A percentile compares a stretch with the other conserved stretches of the same genome.
Evolutionary conservation across 1,139 yeast species (phyloP).

Genomic region (Saccharomycopsis hybrid): DNA sequence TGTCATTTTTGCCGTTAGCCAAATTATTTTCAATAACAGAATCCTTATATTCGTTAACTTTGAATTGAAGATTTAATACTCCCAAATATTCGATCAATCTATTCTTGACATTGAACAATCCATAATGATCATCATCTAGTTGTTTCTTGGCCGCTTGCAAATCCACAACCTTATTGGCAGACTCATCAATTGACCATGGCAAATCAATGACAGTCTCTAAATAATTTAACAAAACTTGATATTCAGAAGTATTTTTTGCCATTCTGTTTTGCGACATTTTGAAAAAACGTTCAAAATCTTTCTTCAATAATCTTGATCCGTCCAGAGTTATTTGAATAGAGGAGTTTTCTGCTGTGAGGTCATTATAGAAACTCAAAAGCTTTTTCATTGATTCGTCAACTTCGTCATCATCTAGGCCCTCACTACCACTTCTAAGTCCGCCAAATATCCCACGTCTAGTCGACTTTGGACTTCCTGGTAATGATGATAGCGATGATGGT

Average conservation of each 20-base stretch:
- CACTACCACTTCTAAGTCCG: too few relatives aligned
- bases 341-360: conserved; percentile 31
- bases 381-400: conserved; percentile 37
- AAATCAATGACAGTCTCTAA: conserved; percentile 60
- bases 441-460: too few relatives aligned
- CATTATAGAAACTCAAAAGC: conserved; percentile 43
- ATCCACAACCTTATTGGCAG: conserved; percentile 32
- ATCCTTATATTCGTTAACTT: conserved; percentile 15
- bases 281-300: conserved; percentile 53
- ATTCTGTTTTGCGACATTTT: conserved; percentile 34
- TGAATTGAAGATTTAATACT: conserved; percentile 53
- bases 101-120: conserved; percentile 73
- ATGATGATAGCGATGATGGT: not conserved
- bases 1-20: too few relatives aligned
- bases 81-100: conserved; percentile 78
- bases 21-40: not conserved
- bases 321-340: conserved; percentile 35
- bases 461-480: too few relatives aligned
- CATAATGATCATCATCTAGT: conserved; percentile 78
- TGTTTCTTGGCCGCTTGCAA: conserved; percentile 49
- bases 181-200: conserved; percentile 45
- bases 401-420: conserved; percentile 32
- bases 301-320: conserved; percentile 47
- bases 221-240: conserved; percentile 58
- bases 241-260: conserved; percentile 52